Base-by-base conservation (phyloP, 257 asterid genomes). In the Solanum appendiculatum region DNA sequence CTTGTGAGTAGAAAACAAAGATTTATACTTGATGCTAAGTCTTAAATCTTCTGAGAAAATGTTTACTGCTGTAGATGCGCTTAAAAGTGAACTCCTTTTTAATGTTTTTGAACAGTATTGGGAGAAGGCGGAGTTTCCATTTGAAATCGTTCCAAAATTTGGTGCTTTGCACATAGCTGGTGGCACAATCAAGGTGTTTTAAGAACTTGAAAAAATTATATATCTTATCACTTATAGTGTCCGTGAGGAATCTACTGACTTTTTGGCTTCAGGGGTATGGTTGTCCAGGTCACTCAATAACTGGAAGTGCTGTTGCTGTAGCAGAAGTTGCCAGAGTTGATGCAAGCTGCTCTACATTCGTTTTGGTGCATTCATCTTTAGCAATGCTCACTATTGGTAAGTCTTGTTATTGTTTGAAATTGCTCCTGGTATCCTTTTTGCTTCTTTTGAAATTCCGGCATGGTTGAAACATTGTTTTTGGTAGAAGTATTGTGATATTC, bases 61-160 rank as follows among this genome's bases (percentile, higher is more conserved):
- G 46, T 9, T 25, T 60, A 56, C 31, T 60, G 21, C 31, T 10
- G 31, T 39, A 13, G 5, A 78, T 27, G 63, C 1, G 15, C 40
- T 69, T 44, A 44, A 37, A 37, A 36, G 16, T 44, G n/a, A 42
- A 15, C 23, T 16, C 40, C 4, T 44, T 46, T 29, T 84, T 84
- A 66, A 63, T 58, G 58, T 37, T 84, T 63, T 66, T 88, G 88
- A 87, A 88, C 91, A 96, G 99, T 97, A 94, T 80, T 97, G 99
- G 99, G 99, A 97, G 92, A 97, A 93, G 91, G 99, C 98, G 60
- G 97, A 96, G 91, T 97, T 97, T 91, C 99, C 99, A 13, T 97
- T 97, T 88, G 98, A 96, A 92, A 91, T 97, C 86, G 75, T 97
- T 91, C 98, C 99, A 20, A 94, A 96, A 90, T 94, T 97, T 82